Evolutionary conservation across 192 early-diverging fungal species (phyloP).

Genomic region (Coemansia sp.): DNA sequence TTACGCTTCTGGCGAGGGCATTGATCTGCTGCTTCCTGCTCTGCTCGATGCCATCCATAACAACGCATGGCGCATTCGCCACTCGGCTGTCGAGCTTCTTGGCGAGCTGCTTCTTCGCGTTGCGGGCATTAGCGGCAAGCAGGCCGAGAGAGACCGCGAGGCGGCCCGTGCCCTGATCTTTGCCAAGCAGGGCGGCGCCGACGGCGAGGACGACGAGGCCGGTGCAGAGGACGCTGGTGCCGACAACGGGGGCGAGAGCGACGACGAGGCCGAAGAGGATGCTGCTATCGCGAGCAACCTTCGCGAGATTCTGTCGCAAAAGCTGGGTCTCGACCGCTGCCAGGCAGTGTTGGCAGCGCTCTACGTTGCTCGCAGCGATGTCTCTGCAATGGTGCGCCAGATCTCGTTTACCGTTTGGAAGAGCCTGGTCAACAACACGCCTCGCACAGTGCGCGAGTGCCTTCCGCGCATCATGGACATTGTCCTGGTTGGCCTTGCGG

Average conservation of each 20-base stretch:
- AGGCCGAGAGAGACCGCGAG: slow-evolving; percentile 51
- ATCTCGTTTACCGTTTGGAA: slow-evolving; percentile 92
- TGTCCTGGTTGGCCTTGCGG: slow-evolving; percentile 77
- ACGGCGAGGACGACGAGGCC: slow-evolving; percentile 56
- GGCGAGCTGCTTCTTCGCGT: slow-evolving; percentile 93
- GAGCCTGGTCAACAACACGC: slow-evolving; percentile 91
- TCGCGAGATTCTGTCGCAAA: slow-evolving; percentile 59
- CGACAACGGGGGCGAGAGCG: slow-evolving; percentile 11
- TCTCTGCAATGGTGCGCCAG: slow-evolving; percentile 79
- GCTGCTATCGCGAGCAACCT: slow-evolving; percentile 34
- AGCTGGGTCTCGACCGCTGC: slow-evolving; percentile 84
- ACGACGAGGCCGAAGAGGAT: slow-evolving; percentile 33
- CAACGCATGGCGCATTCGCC: slow-evolving; percentile 94
- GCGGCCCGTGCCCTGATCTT: slow-evolving; percentile 45
- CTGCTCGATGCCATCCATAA: slow-evolving; percentile 86
- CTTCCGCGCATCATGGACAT: slow-evolving; percentile 87
- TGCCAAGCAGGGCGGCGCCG: slow-evolving; percentile 28
- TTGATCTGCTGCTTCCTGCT: slow-evolving; percentile 88
- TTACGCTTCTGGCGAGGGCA: slow-evolving; percentile 75
- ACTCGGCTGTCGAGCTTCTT: slow-evolving; percentile 88
- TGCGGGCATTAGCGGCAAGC: slow-evolving; percentile 75
- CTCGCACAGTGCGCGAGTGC: slow-evolving; percentile 94
- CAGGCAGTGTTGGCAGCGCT: slow-evolving; percentile 81
- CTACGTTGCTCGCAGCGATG: slow-evolving; percentile 89
- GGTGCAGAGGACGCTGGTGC: slow-evolving; percentile 25